Evolutionary conservation across 176 grass and related monocot genomes (phyloP).

Genomic region (Hsuehochloa calcarea): DNA sequence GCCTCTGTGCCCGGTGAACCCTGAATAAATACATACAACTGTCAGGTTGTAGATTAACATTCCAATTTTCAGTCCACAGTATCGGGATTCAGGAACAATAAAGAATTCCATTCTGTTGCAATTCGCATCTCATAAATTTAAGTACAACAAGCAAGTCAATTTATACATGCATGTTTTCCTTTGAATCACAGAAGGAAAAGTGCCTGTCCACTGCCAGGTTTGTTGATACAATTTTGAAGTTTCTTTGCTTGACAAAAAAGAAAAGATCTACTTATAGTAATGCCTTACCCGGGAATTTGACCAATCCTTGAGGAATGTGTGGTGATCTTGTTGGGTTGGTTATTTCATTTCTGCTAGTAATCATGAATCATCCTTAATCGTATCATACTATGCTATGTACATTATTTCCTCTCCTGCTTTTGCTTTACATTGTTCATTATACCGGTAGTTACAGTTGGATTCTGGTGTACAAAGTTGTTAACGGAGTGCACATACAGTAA

Average conservation of each 20-base stretch:
- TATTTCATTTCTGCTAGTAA: constrained; percentile 15
- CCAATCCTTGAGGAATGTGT: background rate
- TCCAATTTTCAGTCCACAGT: background rate
- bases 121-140: background rate
- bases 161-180: background rate
- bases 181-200: background rate
- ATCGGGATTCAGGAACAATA: background rate
- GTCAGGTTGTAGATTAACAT: background rate
- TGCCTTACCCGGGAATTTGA: constrained; percentile 6
- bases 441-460: constrained; percentile 41
- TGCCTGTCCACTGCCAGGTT: background rate
- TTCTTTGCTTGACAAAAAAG: constrained; percentile 8
- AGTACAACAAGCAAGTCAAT: background rate
- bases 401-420: constrained; percentile 6
- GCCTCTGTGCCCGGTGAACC: background rate
- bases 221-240: background rate
- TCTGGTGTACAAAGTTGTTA: constrained; percentile 24
- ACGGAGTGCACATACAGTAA: constrained; percentile 21
- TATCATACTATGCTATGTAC: constrained; percentile 13
- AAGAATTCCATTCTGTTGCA: background rate
- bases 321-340: background rate
- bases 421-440: constrained; percentile 44
- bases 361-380: constrained; percentile 42
- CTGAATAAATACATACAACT: background rate
- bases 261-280: background rate